A percentile compares a stretch with the other conserved stretches of the same genome.
phyloP scores from a whole-genome alignment of 2,329 filamentous ascomycete species.

The Cyclaneusma minus region DNA sequence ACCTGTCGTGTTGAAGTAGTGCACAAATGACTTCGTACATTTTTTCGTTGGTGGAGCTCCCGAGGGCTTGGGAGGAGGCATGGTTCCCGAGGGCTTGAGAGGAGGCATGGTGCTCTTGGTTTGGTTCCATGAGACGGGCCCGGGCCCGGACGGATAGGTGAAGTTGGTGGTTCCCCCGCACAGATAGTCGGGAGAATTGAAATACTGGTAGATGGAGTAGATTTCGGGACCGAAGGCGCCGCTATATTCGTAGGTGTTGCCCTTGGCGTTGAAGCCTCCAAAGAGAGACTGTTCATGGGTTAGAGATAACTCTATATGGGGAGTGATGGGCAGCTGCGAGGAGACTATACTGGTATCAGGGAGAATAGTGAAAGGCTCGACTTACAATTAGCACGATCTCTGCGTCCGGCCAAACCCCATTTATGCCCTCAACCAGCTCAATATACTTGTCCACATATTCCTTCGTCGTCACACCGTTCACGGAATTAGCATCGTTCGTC shows the following conservation, averaged over 20 bases:
- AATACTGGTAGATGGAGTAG: slow-evolving; percentile 32
- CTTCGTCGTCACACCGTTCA: slow-evolving; percentile 22
- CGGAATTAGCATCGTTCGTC: slow-evolving; percentile 28
- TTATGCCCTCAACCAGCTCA: slow-evolving; percentile 29
- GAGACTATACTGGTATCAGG: slow-evolving; percentile 22
- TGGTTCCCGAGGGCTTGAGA: slow-evolving; percentile 16
- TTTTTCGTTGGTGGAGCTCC: no score
- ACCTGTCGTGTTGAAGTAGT: slow-evolving; percentile 45
- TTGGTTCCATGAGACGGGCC: slow-evolving; percentile 24
- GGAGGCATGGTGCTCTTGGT: slow-evolving; percentile 21
- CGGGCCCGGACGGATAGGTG: no score
- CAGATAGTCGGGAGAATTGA: slow-evolving; percentile 29
- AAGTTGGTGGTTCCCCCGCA: no score
- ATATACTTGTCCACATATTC: slow-evolving; percentile 26
- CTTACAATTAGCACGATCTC: slow-evolving; percentile 28
- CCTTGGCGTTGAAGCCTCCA: slow-evolving; percentile 33
- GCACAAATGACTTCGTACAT: no score
- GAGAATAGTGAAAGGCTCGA: no score
- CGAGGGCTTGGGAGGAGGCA: slow-evolving; percentile 14
- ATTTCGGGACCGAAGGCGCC: slow-evolving; percentile 34
- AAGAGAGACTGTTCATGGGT: slow-evolving; percentile 27
- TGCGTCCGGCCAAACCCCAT: slow-evolving; percentile 28
- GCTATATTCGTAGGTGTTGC: slow-evolving; percentile 32
- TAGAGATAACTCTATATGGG: slow-evolving; percentile 2
- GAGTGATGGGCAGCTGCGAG: not conserved